Conservation (phyloP, 2,329 filamentous ascomycete genomes). For the Chrysosphaeria jannelii region DNA sequence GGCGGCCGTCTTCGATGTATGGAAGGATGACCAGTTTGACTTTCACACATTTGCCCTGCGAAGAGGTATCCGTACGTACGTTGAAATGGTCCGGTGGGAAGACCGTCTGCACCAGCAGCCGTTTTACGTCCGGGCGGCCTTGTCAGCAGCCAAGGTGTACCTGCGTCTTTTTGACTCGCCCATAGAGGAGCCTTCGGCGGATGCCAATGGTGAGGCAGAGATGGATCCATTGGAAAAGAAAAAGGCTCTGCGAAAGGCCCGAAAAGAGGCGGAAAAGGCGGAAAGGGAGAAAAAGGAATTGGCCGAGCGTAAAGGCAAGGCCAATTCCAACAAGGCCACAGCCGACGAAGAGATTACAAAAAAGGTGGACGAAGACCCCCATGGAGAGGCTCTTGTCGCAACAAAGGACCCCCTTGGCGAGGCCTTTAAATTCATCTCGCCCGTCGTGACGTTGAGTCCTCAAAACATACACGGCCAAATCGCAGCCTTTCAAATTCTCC, state of each 20-base stretch:
- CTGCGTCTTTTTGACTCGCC: slow-evolving; percentile 38
- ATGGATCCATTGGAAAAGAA: slow-evolving; percentile 14
- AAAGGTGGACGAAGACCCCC: slow-evolving; percentile 75
- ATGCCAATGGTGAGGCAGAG: slow-evolving; percentile 13
- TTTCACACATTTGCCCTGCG: slow-evolving; percentile 95
- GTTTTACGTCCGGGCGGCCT: slow-evolving; percentile 62
- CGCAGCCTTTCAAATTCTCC: slow-evolving; percentile 69
- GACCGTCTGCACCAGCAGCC: slow-evolving; percentile 75
- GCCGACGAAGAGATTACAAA: slow-evolving; percentile 29
- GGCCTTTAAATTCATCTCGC: slow-evolving; percentile 59
- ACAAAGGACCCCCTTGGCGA: slow-evolving; percentile 62
- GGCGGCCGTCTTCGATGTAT: slow-evolving; percentile 79
- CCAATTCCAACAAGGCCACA: slow-evolving; percentile 54
- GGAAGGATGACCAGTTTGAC: slow-evolving; percentile 97
- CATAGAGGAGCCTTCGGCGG: slow-evolving; percentile 18
- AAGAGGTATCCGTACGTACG: slow-evolving; percentile 78
- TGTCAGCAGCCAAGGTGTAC: slow-evolving; percentile 58
- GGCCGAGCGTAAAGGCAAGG: slow-evolving; percentile 50
- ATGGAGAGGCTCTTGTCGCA: slow-evolving; percentile 48
- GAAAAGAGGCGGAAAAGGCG: slow-evolving; percentile 60
- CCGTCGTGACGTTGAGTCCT: slow-evolving; percentile 56
- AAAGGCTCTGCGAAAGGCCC: slow-evolving; percentile 22
- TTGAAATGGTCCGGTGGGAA: slow-evolving; percentile 94
- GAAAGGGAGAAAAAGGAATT: slow-evolving; percentile 79
- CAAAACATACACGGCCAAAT: slow-evolving; percentile 57